Evolutionary conservation across 495 filamentous ascomycete species (phyloP), one percentile per base, ranked within the genome.

Genomic region (Pseudoneurospora amorphoporcata): DNA sequence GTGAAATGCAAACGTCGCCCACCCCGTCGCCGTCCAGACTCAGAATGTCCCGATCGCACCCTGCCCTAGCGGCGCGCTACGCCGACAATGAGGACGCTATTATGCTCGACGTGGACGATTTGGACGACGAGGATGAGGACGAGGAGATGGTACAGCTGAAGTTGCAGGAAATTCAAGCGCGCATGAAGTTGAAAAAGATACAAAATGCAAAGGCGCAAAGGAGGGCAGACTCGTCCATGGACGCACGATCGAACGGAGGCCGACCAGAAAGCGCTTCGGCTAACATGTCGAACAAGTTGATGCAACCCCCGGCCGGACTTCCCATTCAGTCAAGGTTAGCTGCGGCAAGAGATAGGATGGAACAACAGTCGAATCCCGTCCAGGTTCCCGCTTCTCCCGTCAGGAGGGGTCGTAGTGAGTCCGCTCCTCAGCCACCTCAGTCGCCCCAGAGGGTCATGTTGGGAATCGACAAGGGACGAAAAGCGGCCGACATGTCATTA

Each of bases 391-490:
- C 91, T 1, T 98, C 95, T 6, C 95, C 95, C 3, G 85, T 89
- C 14, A 85, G 84, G 74, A 86, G 87, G 72, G 78, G 81, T 16
- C 82, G 83, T 37, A 75, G 80, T 0, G 73, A 81, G 0, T 39
- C 76, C 5, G 79, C 85, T 12, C 82, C 87, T 5, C 90, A 89
- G n/a, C 87, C 83, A 53, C 53, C 53, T 8, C 53, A 65, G 7
- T 97, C 94, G 5, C 95, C 95, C 10, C 88, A 91, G 35, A 86
- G 96, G 73, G 88, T 93, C 29, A 77, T 94, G 10, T 81, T 99
- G 12, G 95, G 96, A 3, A 96, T 99, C 65, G 94, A 97, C 78
- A 96, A 95, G 78, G 93, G 93, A 1, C 84, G 93, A 47, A 91
- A 86, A 73, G 94, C 91, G 7, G 88, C 86, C 45, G 93, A 97